Base-by-base conservation (phyloP, 2,329 filamentous ascomycete genomes). In the Fusarium algeriense region DNA sequence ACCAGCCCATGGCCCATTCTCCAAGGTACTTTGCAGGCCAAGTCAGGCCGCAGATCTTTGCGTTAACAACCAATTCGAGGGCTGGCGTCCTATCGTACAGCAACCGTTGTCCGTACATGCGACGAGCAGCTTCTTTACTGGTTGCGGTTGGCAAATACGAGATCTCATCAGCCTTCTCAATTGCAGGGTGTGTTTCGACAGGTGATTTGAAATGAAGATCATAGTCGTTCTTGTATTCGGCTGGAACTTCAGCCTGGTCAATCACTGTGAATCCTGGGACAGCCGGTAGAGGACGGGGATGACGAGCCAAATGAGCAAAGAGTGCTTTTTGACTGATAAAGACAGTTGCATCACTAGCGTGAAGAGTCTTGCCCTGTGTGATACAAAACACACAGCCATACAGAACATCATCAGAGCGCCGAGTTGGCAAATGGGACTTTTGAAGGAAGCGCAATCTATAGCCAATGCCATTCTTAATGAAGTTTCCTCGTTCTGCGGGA, bases 1-100 rank as follows among this genome's bases (percentile, higher is more conserved):
- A 86, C 82, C 86, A 88, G 4, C 85, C 87, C 61, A 87, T 81
- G n/a, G 83, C 83, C 87, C 87, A 89, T 71, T 88, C 87, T 17
- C 87, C 87, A 5, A 82, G 78, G 72, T 87, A 87, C 72, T 83
- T 83, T 13, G 79, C 76, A 0, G 86, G 86, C 74, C 87, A 89
- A 41, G 83, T 80, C 32, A 89, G 78, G 1, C 86, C 87, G 1
- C 85, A 81, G 26, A 89, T 80, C 46, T 79, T 82, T 3, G 86
- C 85, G 1, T 86, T 87, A 17, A 82, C 79, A 5, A 83, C 83
- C 49, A 86, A 78, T 60, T 87, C 85, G 17, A 87, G 76, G 4
- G 82, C 84, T 1, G 81, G 79, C 1, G 83, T 83, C 23, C 83
- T 80, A 60, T 87, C 85, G 34, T 80, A 81, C 1, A 85, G 78